Conservation (phyloP, 805 yeast species). For the Cyberlindnera japonica region DNA sequence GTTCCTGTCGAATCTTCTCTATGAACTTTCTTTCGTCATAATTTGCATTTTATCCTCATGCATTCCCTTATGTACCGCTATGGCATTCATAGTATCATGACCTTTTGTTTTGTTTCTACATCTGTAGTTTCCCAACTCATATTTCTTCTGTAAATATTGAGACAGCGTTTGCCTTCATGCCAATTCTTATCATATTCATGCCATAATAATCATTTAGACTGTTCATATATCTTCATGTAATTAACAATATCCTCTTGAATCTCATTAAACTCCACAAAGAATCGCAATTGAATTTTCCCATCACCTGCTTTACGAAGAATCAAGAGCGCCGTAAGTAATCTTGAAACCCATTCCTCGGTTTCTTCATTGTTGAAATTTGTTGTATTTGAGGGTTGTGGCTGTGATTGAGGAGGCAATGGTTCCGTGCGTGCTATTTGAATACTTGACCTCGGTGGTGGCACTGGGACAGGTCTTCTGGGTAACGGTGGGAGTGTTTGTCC, state of each 20-base stretch:
- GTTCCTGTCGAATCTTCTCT: conserved; percentile 3
- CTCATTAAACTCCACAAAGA: conserved; percentile 25
- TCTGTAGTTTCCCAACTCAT: too few species aligned
- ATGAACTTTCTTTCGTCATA: background rate
- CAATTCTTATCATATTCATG: too few species aligned
- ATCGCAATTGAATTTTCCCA: conserved; percentile 14
- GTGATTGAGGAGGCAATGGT: conserved; percentile 23
- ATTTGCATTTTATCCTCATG: background rate
- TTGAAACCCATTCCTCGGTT: conserved; percentile 52
- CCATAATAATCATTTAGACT: too few species aligned
- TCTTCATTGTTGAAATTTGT: conserved; percentile 39
- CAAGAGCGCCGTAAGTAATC: conserved; percentile 36
- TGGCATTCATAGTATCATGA: too few species aligned
- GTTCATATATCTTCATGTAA: conserved; percentile 1
- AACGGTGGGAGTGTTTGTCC: conserved; percentile 21
- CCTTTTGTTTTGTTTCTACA: too few species aligned
- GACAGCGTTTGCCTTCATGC: too few species aligned
- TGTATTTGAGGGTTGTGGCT: conserved; percentile 11
- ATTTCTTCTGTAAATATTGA: too few species aligned
- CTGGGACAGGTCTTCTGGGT: conserved; percentile 29
- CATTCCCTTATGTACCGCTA: background rate
- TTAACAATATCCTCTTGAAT: conserved; percentile 25
- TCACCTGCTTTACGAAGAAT: conserved; percentile 18
- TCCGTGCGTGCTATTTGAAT: conserved; percentile 9
- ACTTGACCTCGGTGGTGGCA: conserved; percentile 28